Conservation (phyloP, 805 yeast genomes). For the Starmerella gropengiesseri region DNA sequence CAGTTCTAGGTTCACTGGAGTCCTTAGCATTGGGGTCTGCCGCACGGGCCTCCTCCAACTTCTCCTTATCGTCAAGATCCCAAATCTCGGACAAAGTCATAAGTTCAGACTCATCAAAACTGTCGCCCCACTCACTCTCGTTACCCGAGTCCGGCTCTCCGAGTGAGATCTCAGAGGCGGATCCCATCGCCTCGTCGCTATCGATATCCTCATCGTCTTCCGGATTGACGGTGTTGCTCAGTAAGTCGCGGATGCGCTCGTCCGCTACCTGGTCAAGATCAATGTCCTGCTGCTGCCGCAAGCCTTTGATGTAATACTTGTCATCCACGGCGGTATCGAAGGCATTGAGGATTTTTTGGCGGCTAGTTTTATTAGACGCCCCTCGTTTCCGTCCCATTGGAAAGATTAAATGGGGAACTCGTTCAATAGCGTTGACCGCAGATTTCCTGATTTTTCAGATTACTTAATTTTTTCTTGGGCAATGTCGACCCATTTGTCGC, state of each 20-base stretch:
- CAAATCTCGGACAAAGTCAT: slow-evolving; percentile 77
- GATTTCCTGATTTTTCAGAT: slow-evolving; percentile 9
- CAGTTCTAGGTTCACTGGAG: neutral
- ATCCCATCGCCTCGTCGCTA: slow-evolving; percentile 82
- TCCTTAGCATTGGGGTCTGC: slow-evolving; percentile 4
- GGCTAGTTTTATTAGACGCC: slow-evolving; percentile 11
- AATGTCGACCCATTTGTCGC: neutral
- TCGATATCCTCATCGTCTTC: slow-evolving; percentile 43
- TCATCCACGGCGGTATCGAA: slow-evolving; percentile 41
- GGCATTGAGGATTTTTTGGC: slow-evolving; percentile 39
- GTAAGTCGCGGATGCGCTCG: slow-evolving; percentile 23
- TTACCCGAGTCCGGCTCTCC: slow-evolving; percentile 35
- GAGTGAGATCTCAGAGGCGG: slow-evolving; percentile 61
- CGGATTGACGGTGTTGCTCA: slow-evolving; percentile 26
- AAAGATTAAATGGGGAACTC: neutral
- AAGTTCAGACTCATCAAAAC: slow-evolving; percentile 66
- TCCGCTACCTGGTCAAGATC: slow-evolving; percentile 31
- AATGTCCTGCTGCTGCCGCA: slow-evolving; percentile 28
- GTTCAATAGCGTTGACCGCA: no score
- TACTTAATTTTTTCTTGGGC: slow-evolving; percentile 15
- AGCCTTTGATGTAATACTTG: slow-evolving; percentile 24
- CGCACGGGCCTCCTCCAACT: slow-evolving; percentile 3
- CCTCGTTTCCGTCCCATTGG: slow-evolving; percentile 8
- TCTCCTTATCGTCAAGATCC: slow-evolving; percentile 62
- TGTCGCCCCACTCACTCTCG: slow-evolving; percentile 54